phyloP scores from a whole-genome alignment of 1,284 basidiomycete genomes.

The Boletellus deceptivus region DNA sequence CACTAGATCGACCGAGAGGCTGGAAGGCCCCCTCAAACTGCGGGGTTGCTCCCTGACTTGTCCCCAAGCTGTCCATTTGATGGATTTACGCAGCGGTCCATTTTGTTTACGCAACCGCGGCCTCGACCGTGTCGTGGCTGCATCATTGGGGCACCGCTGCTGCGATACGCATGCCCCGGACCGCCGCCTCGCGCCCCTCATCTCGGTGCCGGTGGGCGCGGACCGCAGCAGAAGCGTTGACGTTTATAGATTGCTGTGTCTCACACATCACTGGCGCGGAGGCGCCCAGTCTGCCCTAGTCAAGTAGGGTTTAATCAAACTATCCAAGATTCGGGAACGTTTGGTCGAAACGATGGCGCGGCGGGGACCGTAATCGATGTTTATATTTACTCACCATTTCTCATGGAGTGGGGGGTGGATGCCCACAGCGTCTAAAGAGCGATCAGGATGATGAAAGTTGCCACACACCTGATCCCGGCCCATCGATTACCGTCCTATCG shows the following conservation, averaged over 20 bases:
- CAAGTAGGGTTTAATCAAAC: conserved; percentile 3
- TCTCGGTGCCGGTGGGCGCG: conserved; percentile 28
- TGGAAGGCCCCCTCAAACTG: conserved; percentile 30
- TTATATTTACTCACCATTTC: no score
- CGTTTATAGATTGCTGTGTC: conserved; percentile 13
- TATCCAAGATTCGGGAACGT: conserved; percentile 8
- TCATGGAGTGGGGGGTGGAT: no score
- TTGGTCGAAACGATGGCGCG: not conserved
- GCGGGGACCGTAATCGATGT: conserved; percentile 12
- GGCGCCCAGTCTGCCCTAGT: conserved; percentile 5
- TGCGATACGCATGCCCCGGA: conserved; percentile 6
- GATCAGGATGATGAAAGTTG: no score
- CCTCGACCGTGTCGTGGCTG: conserved; percentile 12
- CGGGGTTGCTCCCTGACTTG: conserved; percentile 21
- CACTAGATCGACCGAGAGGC: conserved; percentile 23
- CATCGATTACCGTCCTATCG: conserved; percentile 17
- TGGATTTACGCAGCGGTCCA: conserved; percentile 16
- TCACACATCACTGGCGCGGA: conserved; percentile 14
- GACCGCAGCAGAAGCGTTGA: conserved; percentile 16
- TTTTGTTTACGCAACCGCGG: conserved; percentile 18
- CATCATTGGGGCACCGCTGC: not conserved
- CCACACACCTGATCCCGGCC: no score
- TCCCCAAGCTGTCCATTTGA: conserved; percentile 10
- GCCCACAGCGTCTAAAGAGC: conserved; percentile 15
- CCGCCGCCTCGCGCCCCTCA: conserved; percentile 1